Percentiles rank a stretch among this genome's conserved stretches.
Evolutionary conservation across 108 stramenopile species (phyloP).

Genomic region (Hondaea fermentalgiana): DNA sequence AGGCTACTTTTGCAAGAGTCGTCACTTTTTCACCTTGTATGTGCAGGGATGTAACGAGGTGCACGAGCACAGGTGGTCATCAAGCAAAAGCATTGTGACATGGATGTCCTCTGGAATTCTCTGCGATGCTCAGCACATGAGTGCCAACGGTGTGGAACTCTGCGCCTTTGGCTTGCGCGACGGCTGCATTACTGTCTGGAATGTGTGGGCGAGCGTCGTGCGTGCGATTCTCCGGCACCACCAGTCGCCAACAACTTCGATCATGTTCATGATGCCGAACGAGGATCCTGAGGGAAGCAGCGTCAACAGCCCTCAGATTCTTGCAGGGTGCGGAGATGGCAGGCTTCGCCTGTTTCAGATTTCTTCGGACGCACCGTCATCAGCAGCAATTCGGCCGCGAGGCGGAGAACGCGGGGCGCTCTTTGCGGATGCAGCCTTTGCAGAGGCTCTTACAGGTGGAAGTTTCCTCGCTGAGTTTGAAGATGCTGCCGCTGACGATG

Average conservation of each 20-base stretch:
- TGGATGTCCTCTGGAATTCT: background rate
- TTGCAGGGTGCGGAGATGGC: background rate
- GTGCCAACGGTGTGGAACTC: background rate
- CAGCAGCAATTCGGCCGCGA: background rate
- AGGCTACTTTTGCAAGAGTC: background rate
- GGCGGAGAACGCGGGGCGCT: background rate
- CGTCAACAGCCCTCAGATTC: background rate
- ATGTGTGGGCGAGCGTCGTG: background rate
- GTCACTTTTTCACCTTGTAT: background rate
- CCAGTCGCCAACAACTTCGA: background rate
- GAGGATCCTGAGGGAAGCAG: background rate
- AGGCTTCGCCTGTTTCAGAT: background rate
- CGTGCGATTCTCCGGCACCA: background rate
- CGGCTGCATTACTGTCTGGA: background rate
- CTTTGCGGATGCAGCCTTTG: background rate
- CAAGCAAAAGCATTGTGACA: background rate
- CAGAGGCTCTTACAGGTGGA: background rate
- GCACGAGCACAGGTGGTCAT: background rate
- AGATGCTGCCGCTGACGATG: background rate
- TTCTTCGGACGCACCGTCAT: background rate
- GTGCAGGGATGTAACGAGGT: background rate
- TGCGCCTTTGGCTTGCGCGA: background rate
- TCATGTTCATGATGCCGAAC: background rate
- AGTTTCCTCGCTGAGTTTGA: background rate
- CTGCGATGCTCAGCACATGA: background rate